These are phyloP conservation scores for Artemisia annua DNA, from an alignment of 129 eudicot genomes.

Conservation along the genomic window DNA sequence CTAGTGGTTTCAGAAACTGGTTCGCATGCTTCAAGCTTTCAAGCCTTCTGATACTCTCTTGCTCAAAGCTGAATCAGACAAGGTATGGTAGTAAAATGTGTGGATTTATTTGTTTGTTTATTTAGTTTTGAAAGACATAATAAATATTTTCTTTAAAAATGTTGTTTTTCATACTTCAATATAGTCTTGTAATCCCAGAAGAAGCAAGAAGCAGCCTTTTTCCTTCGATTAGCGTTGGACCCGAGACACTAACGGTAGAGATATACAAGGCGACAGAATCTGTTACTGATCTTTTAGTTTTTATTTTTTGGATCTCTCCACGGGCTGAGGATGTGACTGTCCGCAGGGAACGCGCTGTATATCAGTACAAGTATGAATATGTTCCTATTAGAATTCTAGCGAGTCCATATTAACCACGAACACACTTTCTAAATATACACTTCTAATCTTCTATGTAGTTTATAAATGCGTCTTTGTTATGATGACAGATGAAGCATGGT, in stretches of 20 bases:
- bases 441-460: no score
- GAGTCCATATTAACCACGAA: no score
- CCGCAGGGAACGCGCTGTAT: neutral
- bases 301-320: neutral
- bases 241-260: neutral
- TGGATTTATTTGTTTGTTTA: neutral
- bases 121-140: neutral
- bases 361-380: no score
- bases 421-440: no score
- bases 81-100: neutral
- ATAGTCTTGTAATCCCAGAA: neutral
- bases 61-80: neutral
- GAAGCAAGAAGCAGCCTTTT: neutral
- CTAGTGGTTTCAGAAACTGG: neutral
- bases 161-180: neutral
- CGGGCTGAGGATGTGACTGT: neutral
- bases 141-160: neutral
- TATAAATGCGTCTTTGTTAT: no score
- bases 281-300: neutral
- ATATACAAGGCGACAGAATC: neutral
- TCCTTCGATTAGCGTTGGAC: neutral
- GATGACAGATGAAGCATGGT: no score
- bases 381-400: no score
- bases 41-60: neutral
- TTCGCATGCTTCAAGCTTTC: neutral